Base-by-base conservation (phyloP, 768 basidiomycete species). In the Naganishia vaughanmartiniae region DNA sequence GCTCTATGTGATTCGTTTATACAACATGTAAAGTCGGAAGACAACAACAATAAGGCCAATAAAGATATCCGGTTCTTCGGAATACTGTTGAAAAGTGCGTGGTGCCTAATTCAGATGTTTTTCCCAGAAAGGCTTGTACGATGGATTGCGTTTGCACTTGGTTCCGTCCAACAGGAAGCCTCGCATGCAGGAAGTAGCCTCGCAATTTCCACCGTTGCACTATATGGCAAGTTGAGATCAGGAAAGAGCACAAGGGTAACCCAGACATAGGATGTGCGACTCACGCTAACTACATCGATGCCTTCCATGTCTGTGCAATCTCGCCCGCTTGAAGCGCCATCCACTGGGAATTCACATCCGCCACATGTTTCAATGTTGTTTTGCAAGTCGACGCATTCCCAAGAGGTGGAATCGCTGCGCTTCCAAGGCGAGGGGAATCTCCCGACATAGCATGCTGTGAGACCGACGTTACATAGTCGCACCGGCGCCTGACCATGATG, bases 271-370 rank as follows among this genome's bases (percentile, higher is more conserved):
- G 15, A n/a, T n/a, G 3, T 17, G 26, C 24, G 11, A 63, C 60
- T 63, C 42, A 63, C 60, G 30, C 17, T 45, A 15, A 63, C 39
- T 45, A 46, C 60, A 28, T 63, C 60, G 3, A 63, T 34, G 0
- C 60, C 60, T 63, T 63, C 39, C 60, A 63, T 63, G 6, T 26
- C 28, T 19, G 60, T 63, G 17, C 60, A 63, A n/a, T 63, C 60
- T 3, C 26, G 12, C 42, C 39, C 60, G 17, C 26, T 39, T 14
- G 60, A 26, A 12, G 42, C 17, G 46, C 42, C 39, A 6, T 39
- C 24, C 28, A 36, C 42, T 6, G 60, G 31, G 24, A 28, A 46
- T 4, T 34, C 34, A 63, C 60, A 63, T 15, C 60, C 60, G 4
- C 60, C 60, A 26, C 60, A 63, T 5, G 42, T 26, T 36, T 63